phyloP scores from a whole-genome alignment of 139 green algal species.

The Chlamydomonas sp. region DNA sequence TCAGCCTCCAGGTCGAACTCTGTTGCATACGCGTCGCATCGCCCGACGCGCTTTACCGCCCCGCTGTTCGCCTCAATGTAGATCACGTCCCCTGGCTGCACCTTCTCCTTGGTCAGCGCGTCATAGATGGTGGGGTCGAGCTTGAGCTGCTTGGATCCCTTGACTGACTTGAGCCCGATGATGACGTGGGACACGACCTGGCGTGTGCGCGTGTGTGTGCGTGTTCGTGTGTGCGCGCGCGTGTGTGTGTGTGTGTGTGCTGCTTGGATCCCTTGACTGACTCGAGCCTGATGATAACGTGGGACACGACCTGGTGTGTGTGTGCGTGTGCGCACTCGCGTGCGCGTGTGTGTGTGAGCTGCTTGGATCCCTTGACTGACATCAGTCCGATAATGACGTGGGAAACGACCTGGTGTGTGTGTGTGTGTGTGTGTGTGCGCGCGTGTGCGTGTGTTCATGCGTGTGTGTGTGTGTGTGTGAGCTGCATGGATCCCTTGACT shows the following conservation, averaged over 20 bases:
- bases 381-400: slow-evolving; percentile 95
- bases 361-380: slow-evolving; percentile 94
- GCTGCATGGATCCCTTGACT: slow-evolving; percentile 93
- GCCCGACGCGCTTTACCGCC: slow-evolving; percentile 91
- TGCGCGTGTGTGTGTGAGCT: no score
- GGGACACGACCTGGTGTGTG: slow-evolving; percentile 60
- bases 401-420: slow-evolving; percentile 56
- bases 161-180: slow-evolving; percentile 91
- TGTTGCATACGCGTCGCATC: slow-evolving; percentile 90
- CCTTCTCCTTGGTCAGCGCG: slow-evolving; percentile 85
- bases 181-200: slow-evolving; percentile 80
- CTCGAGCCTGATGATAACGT: slow-evolving; percentile 95
- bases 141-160: slow-evolving; percentile 96
- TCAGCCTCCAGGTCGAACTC: slow-evolving; percentile 99
- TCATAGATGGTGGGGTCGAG: slow-evolving; percentile 97
- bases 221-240: no score
- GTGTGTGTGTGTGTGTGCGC: no score
- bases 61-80: slow-evolving; percentile 98
- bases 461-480: slow-evolving; percentile 94
- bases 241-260: no score
- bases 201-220: no score
- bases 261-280: no score
- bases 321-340: no score
- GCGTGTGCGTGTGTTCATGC: no score
- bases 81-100: slow-evolving; percentile 91